Evolutionary conservation across 163 green algal genomes (phyloP).

Genomic region (Volvox carteri): DNA sequence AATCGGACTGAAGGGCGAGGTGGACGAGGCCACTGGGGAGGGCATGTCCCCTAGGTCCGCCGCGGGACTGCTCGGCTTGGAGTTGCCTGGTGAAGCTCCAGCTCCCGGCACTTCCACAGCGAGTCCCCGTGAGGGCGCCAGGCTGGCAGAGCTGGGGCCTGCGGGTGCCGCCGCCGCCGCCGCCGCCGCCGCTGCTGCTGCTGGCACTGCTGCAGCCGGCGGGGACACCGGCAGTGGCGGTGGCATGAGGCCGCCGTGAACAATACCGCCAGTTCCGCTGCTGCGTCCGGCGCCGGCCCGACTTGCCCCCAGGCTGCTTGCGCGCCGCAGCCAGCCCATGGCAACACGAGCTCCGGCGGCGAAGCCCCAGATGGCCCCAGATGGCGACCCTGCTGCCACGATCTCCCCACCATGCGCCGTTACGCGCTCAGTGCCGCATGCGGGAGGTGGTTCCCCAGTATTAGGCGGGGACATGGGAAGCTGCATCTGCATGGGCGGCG

Average conservation of each 20-base stretch:
- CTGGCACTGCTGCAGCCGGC: neutral
- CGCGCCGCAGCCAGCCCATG: constrained; percentile 14
- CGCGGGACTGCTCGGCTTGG: neutral
- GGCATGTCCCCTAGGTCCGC: neutral
- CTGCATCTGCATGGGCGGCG: too few relatives aligned
- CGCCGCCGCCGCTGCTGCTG: neutral
- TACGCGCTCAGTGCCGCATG: neutral
- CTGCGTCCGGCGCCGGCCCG: neutral
- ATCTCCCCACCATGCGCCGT: neutral
- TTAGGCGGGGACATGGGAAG: neutral
- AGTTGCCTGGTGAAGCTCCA: neutral
- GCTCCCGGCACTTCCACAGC: neutral
- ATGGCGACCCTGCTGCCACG: neutral
- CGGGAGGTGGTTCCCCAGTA: too few relatives aligned
- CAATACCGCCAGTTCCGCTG: neutral
- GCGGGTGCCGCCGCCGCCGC: neutral
- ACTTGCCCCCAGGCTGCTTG: neutral
- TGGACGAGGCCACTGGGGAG: neutral
- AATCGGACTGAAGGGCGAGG: neutral
- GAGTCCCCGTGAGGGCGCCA: neutral
- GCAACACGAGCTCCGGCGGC: neutral
- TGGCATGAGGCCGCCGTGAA: too few relatives aligned
- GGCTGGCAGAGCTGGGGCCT: neutral
- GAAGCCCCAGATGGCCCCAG: neutral
- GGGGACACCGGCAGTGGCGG: too few relatives aligned